phyloP scores from a whole-genome alignment of 352 stramenopile genomes.

The Saprolegnia parasitica region DNA sequence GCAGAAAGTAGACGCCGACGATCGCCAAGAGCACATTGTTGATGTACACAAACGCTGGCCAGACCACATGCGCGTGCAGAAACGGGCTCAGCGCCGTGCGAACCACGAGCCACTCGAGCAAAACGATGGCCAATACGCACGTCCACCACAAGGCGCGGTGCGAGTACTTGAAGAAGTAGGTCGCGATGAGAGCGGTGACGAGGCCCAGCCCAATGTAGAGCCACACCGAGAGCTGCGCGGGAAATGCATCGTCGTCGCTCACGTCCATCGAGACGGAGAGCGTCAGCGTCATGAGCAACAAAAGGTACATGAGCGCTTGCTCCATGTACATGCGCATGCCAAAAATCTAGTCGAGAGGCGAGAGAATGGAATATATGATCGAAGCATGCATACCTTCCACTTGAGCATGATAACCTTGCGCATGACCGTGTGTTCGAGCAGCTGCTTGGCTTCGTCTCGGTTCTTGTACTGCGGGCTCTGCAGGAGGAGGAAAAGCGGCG shows the following conservation, averaged over 20 bases:
- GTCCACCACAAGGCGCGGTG: not conserved
- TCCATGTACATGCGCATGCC: conserved; percentile 22
- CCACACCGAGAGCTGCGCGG: conserved; percentile 4
- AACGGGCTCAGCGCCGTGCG: not conserved
- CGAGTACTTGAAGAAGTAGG: not conserved
- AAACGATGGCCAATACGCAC: not conserved
- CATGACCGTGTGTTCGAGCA: conserved; percentile 23
- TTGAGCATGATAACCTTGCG: conserved; percentile 14
- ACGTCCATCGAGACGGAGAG: conserved; percentile 17
- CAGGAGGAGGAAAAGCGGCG: not conserved
- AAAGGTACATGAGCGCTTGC: conserved; percentile 19
- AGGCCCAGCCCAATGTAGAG: not conserved
- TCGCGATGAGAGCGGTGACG: not conserved
- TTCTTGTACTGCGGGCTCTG: not conserved
- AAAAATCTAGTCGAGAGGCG: conserved; percentile 16
- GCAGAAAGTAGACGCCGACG: conserved; percentile 10
- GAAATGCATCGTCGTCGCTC: not conserved
- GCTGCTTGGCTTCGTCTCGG: conserved; percentile 4
- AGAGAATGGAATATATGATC: too few species aligned
- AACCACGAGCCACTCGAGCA: not conserved
- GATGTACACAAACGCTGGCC: not conserved
- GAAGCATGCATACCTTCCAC: conserved; percentile 10
- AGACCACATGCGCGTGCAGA: not conserved
- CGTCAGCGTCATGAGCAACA: conserved; percentile 23
- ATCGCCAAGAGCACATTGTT: conserved; percentile 1